Evolutionary conservation across 2,329 filamentous ascomycete species (phyloP).

Genomic region (Hypocreales sp.): DNA sequence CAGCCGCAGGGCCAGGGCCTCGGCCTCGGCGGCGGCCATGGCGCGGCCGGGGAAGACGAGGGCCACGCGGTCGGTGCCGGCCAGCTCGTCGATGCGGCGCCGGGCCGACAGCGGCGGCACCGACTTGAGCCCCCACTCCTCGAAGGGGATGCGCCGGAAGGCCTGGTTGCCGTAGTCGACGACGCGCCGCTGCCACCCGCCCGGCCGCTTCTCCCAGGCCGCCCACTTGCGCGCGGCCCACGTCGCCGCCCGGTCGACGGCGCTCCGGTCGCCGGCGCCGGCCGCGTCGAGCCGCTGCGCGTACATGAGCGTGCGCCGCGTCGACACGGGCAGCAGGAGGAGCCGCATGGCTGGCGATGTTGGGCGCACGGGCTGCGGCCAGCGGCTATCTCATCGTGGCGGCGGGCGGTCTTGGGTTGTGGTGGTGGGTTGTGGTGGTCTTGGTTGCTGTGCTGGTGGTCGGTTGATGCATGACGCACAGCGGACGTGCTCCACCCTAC

Average conservation of each 20-base stretch:
- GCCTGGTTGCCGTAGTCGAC: constrained; percentile 77
- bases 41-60: constrained; percentile 63
- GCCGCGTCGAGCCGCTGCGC: constrained; percentile 58
- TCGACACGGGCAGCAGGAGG: constrained; percentile 86
- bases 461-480: neutral
- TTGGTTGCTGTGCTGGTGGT: too few species aligned
- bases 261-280: constrained; percentile 28
- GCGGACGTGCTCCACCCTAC: neutral
- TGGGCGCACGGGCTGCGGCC: too few species aligned
- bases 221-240: constrained; percentile 70
- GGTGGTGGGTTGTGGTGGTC: too few species aligned
- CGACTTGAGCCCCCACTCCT: constrained; percentile 97
- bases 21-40: constrained; percentile 47
- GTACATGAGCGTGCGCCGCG: constrained; percentile 80
- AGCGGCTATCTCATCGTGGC: too few species aligned
- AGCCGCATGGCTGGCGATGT: constrained; percentile 58
- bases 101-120: constrained; percentile 66
- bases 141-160: constrained; percentile 77
- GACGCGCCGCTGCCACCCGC: constrained; percentile 76
- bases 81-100: constrained; percentile 45
- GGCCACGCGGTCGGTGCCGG: constrained; percentile 49
- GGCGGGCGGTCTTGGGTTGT: too few species aligned
- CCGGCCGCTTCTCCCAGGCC: constrained; percentile 70
- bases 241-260: constrained; percentile 52
- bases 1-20: constrained; percentile 49